Base-by-base conservation (phyloP, 176 grass and related monocot species). In the Rhynchospora breviuscula region DNA sequence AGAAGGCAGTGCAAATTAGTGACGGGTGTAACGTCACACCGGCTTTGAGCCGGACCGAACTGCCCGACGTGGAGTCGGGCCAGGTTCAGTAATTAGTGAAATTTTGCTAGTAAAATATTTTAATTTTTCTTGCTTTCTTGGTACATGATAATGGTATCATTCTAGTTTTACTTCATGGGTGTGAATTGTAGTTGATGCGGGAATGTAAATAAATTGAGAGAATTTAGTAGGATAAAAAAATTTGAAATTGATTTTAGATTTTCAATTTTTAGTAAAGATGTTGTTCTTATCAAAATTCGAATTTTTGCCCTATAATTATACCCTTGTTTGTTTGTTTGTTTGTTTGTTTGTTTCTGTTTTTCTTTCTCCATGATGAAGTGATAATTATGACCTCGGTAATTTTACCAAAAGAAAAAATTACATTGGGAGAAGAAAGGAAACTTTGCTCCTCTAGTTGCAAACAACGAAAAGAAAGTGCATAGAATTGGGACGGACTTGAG, bases 181-280 rank as follows among this genome's bases (percentile, higher is more conserved):
- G 51, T 78, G 51, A 35, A 57, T 48, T 71, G n/a, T 78, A 78
- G 73, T 78, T 78, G 25, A 35, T 78, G 49, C 73, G 73, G 73
- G 73, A 78, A 57, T 78, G 73, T 78, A 78, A 78, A 78, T 78
- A 78, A 47, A 54, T 57, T 29, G 49, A 57, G 73, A 78, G 73
- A 25, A 54, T 78, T 57, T 54, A 25, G 29, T 78, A 57, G 51
- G 23, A 57, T 8, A 57, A 33, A 40, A 22, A 33, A 33, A 57
- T 78, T 78, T 57, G 73, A 1, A 29, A 76, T 57, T 57, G 73
- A 33, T 57, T 57, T 78, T 11, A n/a, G 33, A 44, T 69, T 69
- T 52, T 52, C 10, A 40, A 40, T 40, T 40, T 40, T 40, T 40
- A 0, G 31, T 43, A 6, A 3, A 13, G 7, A 76, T 33, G 12